Conservation (phyloP, 805 yeast genomes). For the Starmerella stigmatis region DNA sequence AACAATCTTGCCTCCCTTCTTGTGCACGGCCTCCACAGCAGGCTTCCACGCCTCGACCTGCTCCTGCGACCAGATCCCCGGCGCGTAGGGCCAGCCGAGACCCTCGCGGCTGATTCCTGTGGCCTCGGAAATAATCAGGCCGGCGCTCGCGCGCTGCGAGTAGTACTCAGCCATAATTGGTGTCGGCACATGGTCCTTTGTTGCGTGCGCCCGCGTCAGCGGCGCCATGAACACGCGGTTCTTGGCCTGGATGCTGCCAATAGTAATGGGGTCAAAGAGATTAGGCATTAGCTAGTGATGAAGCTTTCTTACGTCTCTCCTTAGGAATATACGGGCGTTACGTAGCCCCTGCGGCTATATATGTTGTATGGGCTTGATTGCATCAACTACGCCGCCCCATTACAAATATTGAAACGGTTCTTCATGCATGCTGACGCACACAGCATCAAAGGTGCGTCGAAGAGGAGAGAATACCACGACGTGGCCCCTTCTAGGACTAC, state of each 20-base stretch:
- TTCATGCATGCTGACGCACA: too few species aligned
- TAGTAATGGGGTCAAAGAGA: constrained; percentile 31
- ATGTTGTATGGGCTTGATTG: too few species aligned
- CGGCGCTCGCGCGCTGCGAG: constrained; percentile 40
- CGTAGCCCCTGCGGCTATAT: too few species aligned
- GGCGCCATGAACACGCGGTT: constrained; percentile 42
- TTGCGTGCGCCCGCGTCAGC: constrained; percentile 37
- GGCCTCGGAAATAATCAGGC: constrained; percentile 47
- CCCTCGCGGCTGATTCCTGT: constrained; percentile 38
- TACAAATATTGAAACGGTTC: too few species aligned
- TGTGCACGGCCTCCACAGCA: constrained; percentile 28
- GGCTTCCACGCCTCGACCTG: constrained; percentile 31
- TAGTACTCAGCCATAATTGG: constrained; percentile 44
- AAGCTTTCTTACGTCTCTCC: too few species aligned
- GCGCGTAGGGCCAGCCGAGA: constrained; percentile 33
- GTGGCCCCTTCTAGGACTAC: too few species aligned
- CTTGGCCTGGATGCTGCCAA: constrained; percentile 28
- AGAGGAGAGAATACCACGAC: too few species aligned
- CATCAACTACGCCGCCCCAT: too few species aligned
- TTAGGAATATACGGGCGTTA: too few species aligned
- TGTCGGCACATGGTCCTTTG: constrained; percentile 33
- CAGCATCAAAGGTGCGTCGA: too few species aligned
- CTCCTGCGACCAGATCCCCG: constrained; percentile 27
- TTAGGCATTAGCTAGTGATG: too few species aligned
- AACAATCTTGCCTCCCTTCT: constrained; percentile 23